phyloP scores from a whole-genome alignment of 2,329 filamentous ascomycete species.

The Aspergillus sp. region DNA sequence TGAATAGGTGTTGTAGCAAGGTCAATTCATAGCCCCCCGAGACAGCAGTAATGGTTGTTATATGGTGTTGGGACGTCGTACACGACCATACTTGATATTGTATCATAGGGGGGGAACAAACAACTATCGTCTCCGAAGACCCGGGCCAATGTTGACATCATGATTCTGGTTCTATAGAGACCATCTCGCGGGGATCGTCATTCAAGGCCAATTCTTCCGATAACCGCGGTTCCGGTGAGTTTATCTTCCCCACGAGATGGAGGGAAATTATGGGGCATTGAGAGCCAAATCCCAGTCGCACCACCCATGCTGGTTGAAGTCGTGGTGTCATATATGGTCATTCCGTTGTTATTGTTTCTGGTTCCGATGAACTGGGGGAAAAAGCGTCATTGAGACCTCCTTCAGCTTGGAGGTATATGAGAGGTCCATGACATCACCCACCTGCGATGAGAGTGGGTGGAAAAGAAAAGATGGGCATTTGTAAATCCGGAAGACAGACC shows the following conservation, averaged over 20 bases:
- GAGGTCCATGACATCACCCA: conserved; percentile 7
- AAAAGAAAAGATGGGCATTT: neutral
- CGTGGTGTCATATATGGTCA: conserved; percentile 16
- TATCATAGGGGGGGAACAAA: neutral
- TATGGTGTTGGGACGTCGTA: neutral
- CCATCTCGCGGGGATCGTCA: conserved; percentile 2
- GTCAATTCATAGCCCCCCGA: neutral
- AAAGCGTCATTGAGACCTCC: neutral
- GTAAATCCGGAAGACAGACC: neutral
- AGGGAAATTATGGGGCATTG: neutral
- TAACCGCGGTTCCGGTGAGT: conserved; percentile 9
- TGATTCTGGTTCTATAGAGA: conserved; percentile 3
- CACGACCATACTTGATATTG: neutral
- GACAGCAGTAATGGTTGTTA: neutral
- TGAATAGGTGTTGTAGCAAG: neutral
- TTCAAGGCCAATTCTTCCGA: neutral
- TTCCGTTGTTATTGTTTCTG: neutral
- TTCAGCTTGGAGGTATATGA: conserved; percentile 3
- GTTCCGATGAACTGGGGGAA: neutral
- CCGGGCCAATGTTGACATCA: conserved; percentile 18
- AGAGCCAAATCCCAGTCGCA: neutral
- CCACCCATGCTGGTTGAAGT: conserved; percentile 11
- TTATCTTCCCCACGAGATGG: neutral
- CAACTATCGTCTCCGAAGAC: neutral
- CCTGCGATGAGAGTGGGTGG: neutral